phyloP scores from a whole-genome alignment of 1,284 basidiomycete genomes.

The Apiotrichum montevideense region DNA sequence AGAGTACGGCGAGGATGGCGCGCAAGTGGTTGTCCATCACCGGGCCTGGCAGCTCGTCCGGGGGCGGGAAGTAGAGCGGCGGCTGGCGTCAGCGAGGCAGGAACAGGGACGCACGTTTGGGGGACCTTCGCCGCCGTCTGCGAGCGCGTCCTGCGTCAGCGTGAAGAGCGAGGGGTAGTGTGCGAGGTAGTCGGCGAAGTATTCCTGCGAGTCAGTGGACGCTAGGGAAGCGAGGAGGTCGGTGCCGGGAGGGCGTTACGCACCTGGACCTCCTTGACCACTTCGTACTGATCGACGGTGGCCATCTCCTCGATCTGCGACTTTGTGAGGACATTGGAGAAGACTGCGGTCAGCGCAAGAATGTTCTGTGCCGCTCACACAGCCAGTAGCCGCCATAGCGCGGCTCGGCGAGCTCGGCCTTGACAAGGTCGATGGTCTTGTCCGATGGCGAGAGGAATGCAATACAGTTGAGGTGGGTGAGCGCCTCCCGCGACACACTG shows the following conservation, averaged over 20 bases:
- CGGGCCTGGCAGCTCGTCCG: constrained; percentile 51
- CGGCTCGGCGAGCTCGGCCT: constrained; percentile 77
- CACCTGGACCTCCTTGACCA: constrained; percentile 94
- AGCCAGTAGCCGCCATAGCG: constrained; percentile 96
- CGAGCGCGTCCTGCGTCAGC: constrained; percentile 59
- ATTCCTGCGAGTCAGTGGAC: constrained; percentile 58
- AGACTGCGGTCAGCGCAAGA: constrained; percentile 56
- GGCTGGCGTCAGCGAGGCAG: constrained; percentile 27
- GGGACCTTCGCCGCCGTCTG: constrained; percentile 44
- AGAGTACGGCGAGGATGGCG: constrained; percentile 77
- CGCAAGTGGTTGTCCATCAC: constrained; percentile 73
- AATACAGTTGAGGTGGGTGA: constrained; percentile 94
- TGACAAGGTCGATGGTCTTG: constrained; percentile 73
- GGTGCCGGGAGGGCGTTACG: constrained; percentile 20
- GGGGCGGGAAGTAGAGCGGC: constrained; percentile 53
- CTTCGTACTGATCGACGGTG: constrained; percentile 90
- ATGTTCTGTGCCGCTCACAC: constrained; percentile 61
- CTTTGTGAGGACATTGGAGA: constrained; percentile 89
- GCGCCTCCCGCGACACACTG: constrained; percentile 67
- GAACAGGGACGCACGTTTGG: constrained; percentile 31
- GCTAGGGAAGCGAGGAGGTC: too few species aligned
- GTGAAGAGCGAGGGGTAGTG: constrained; percentile 83
- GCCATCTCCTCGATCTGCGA: constrained; percentile 87
- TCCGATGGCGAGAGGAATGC: constrained; percentile 81
- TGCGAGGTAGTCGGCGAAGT: constrained; percentile 90